Evolutionary conservation across 306 rosid species (phyloP).

Genomic region (Coriaria nepalensis): DNA sequence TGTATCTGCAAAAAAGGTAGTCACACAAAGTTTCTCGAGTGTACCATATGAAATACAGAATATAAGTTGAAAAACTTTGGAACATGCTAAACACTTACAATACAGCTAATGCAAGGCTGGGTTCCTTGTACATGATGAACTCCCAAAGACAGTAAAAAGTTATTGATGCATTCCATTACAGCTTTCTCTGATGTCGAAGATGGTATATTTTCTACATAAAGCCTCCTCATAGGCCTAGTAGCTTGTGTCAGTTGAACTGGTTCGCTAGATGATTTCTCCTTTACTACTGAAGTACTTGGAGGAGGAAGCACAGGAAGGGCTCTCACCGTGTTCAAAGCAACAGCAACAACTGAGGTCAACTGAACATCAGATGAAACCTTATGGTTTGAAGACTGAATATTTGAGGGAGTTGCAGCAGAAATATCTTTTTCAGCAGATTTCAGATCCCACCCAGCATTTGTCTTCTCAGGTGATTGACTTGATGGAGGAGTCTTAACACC

Average conservation of each 20-base stretch:
- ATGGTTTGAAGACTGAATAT: slow-evolving; percentile 33
- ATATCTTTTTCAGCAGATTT: slow-evolving; percentile 35
- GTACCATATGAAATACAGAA: slow-evolving; percentile 8
- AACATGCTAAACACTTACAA: slow-evolving; percentile 35
- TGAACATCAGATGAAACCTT: slow-evolving; percentile 28
- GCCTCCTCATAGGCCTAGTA: slow-evolving; percentile 87
- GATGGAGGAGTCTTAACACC: slow-evolving; percentile 75
- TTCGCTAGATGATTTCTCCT: slow-evolving; percentile 46
- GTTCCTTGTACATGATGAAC: slow-evolving; percentile 56
- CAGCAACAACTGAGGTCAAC: slow-evolving; percentile 26
- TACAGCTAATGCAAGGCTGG: slow-evolving; percentile 76
- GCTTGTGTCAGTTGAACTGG: slow-evolving; percentile 85
- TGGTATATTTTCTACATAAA: slow-evolving; percentile 79
- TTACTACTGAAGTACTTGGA: slow-evolving; percentile 24
- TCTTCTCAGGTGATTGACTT: slow-evolving; percentile 48
- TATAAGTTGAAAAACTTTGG: background rate
- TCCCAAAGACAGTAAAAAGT: slow-evolving; percentile 45
- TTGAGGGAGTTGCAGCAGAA: slow-evolving; percentile 32
- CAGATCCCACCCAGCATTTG: slow-evolving; percentile 73
- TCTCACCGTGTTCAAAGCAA: slow-evolving; percentile 29
- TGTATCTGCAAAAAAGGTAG: slow-evolving; percentile 47
- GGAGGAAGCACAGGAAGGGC: slow-evolving; percentile 24
- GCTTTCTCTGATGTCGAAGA: slow-evolving; percentile 63
- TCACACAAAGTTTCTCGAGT: slow-evolving; percentile 11
- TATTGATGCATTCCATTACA: slow-evolving; percentile 61